These are phyloP conservation scores for Colletotrichum destructivum DNA, from an alignment of 2,329 filamentous ascomycete genomes.

Conservation along the genomic window DNA sequence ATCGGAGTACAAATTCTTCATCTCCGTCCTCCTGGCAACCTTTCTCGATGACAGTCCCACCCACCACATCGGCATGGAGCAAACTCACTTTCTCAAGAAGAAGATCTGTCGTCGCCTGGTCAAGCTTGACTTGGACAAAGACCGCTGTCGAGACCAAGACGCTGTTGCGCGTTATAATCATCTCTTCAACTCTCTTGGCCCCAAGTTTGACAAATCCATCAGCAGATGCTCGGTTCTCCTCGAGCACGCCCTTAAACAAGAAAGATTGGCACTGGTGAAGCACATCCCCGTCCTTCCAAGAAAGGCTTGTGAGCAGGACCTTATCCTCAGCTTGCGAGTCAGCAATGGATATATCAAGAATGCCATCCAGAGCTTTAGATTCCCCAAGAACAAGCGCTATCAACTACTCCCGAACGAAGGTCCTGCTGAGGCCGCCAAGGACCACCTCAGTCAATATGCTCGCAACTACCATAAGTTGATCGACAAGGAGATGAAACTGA, in stretches of 20 bases:
- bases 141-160: constrained; percentile 32
- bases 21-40: constrained; percentile 62
- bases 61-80: constrained; percentile 52
- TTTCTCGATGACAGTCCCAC: constrained; percentile 60
- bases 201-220: constrained; percentile 50
- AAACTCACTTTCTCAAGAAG: constrained; percentile 57
- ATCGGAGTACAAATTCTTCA: constrained; percentile 70
- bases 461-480: constrained; percentile 42
- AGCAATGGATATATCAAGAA: constrained; percentile 54
- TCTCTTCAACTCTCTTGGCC: constrained; percentile 49
- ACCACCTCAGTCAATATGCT: constrained; percentile 43
- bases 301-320: constrained; percentile 51
- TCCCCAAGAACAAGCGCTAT: background rate
- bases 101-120: constrained; percentile 72
- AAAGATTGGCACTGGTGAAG: constrained; percentile 56
- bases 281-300: constrained; percentile 58
- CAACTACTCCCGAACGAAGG: constrained; percentile 4
- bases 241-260: constrained; percentile 54
- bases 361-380: constrained; percentile 1
- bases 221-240: constrained; percentile 50
- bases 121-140: constrained; percentile 66
- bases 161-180: constrained; percentile 44
- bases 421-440: constrained; percentile 30
- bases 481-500: constrained; percentile 38
- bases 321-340: constrained; percentile 57